These are phyloP conservation scores for Penicillium freii DNA, from an alignment of 2,329 filamentous ascomycete genomes.

Conservation along the genomic window DNA sequence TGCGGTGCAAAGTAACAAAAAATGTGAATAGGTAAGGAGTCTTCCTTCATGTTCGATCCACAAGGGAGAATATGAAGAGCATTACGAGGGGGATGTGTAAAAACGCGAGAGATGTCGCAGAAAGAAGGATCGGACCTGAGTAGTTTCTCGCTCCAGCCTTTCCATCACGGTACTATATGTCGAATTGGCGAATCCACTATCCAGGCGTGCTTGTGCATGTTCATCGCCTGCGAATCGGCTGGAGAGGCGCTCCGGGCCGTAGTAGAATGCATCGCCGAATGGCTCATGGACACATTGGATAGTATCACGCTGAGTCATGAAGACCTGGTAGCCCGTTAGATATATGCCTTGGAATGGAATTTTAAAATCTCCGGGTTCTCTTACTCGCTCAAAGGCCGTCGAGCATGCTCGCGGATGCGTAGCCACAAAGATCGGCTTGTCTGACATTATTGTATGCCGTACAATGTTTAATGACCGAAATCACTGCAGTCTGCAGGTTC, in stretches of 20 bases:
- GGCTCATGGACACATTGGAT: slow-evolving; percentile 89
- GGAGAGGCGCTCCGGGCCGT: slow-evolving; percentile 82
- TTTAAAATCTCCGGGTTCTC: slow-evolving; percentile 25
- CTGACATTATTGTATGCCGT: slow-evolving; percentile 57
- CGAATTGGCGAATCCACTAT: slow-evolving; percentile 46
- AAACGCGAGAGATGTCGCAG: slow-evolving; percentile 23
- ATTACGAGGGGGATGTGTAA: slow-evolving; percentile 6
- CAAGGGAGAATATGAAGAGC: not conserved
- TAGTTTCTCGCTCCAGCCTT: slow-evolving; percentile 66
- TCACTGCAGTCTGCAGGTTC: slow-evolving; percentile 4
- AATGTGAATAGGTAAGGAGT: slow-evolving; percentile 6
- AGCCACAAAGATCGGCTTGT: slow-evolving; percentile 82
- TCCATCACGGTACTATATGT: slow-evolving; percentile 67
- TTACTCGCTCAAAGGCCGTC: slow-evolving; percentile 92
- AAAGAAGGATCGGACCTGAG: slow-evolving; percentile 62
- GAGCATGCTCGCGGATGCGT: slow-evolving; percentile 95
- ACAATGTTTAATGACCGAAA: not conserved
- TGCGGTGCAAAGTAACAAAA: slow-evolving; percentile 10
- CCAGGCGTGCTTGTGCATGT: slow-evolving; percentile 41
- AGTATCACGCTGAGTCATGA: slow-evolving; percentile 86
- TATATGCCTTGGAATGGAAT: not conserved
- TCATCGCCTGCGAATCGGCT: slow-evolving; percentile 73
- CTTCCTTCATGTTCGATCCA: slow-evolving; percentile 3
- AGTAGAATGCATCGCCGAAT: slow-evolving; percentile 96
- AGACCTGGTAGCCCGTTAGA: slow-evolving; percentile 61